Evolutionary conservation across 1,284 basidiomycete genomes (phyloP), one percentile per base, ranked within the genome.

Genomic region (Ustilago lituana): DNA sequence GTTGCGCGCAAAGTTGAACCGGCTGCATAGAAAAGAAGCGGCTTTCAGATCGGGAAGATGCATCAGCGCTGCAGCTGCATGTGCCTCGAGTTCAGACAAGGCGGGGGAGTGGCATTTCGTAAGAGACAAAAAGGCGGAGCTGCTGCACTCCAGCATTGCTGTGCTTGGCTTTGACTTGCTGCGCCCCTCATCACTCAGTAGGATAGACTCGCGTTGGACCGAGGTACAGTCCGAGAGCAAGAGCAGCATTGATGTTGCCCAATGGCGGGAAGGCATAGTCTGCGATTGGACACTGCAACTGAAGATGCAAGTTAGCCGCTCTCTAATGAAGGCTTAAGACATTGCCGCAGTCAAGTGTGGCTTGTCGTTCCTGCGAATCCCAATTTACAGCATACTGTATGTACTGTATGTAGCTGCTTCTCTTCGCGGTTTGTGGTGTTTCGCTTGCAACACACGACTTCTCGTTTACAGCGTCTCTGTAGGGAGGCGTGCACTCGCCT

Each of bases 321-420:
- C 12, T 6, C 7, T 6, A 6, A 29, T 29, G 27, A 12, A 7
- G 27, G 27, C 7, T 12, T 12, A 29, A 6, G 46, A 37, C 46
- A 48, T 48, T 48, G 46, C 47, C 47, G 47, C 47, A 49, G 47
- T 49, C 47, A 45, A 6, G 15, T 17, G 40, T n/a, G 20, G 3
- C 6, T 23, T 4, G 26, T 23, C 39, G 41, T 46, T 36, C 45
- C 45, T 47, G 8, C 7, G n/a, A n/a, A n/a, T n/a, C n/a, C n/a
- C n/a, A n/a, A n/a, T n/a, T n/a, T n/a, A n/a, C n/a, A n/a, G n/a
- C n/a, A n/a, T n/a, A n/a, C n/a, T n/a, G n/a, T n/a, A n/a, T 23
- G 37, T 20, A 15, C 20, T 20, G 10, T 20, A 12, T 22, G 39
- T 9, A 10, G 39, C 39, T 40, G 19, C 26, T 20, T 26, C 5